Evolutionary conservation across 2,329 filamentous ascomycete species (phyloP), one percentile per base, ranked within the genome.

Genomic region (Curvularia spicifera): DNA sequence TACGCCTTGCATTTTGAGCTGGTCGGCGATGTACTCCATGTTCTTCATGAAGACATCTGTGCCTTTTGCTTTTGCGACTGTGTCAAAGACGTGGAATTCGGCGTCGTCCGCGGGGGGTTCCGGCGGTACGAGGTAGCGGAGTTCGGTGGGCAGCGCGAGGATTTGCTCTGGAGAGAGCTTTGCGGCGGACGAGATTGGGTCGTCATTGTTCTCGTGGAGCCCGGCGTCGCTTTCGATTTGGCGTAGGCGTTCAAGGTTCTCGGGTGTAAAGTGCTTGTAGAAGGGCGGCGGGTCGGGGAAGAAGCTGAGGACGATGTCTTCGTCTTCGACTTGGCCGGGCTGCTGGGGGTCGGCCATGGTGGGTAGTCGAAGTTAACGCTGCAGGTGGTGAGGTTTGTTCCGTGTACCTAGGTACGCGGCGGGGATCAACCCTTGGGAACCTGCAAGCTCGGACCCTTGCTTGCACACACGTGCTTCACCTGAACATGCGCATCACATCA

Each of bases 281-380:
- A 97, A 96, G 0, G 89, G 88, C 26, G 95, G 95, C 26, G 95
- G 95, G 51, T 90, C 87, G 24, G 95, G 94, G 74, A 93, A 97
- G 40, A 89, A 66, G 44, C 69, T 68, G 43, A 65, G 63, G 20
- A 65, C 47, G 22, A 66, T 63, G 28, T 71, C 66, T n/a, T 71
- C 70, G 18, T 68, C 64, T 5, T 61, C 58, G 39, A 50, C 35
- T 29, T 50, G 47, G 4, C 47, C 53, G 3, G 56, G 57, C 10
- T 49, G 51, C n/a, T 67, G 66, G 18, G 59, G 44, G 22, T 68
- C 61, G 10, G 64, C 60, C 67, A 71, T 69, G 13, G 10, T 46
- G 9, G 12, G 13, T 35, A 8, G 4, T 9, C 33, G 13, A 15
- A 24, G 10, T 8, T 13, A 37, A 8, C 15, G 12, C 15, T 48